Percentiles rank a stretch among this genome's conserved stretches.
phyloP scores from a whole-genome alignment of 2,329 filamentous ascomycete species.

The Ascochyta clinopodiicola region DNA sequence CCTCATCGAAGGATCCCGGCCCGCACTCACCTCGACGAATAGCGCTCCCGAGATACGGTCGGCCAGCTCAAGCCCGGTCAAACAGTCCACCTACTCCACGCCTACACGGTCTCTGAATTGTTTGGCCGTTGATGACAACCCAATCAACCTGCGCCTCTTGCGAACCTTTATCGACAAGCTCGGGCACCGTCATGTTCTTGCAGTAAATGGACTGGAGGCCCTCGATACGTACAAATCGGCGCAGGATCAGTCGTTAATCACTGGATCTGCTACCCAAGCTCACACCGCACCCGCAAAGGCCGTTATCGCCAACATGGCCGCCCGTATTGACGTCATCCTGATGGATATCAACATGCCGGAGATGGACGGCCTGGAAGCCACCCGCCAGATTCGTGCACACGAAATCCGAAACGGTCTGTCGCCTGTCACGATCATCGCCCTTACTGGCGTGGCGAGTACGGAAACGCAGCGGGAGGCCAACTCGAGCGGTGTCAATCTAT shows the following conservation, averaged over 20 bases:
- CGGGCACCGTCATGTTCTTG: conserved; percentile 41
- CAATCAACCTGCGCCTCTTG: conserved; percentile 49
- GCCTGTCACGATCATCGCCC: conserved; percentile 58
- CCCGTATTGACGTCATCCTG: conserved; percentile 39
- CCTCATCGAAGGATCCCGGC: conserved; percentile 27
- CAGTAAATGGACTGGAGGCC: conserved; percentile 47
- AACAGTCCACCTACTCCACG: conserved; percentile 25
- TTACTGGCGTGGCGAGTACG: conserved; percentile 60
- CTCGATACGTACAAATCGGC: conserved; percentile 39
- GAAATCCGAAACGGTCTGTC: conserved; percentile 53
- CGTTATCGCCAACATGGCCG: conserved; percentile 2
- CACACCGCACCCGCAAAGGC: conserved; percentile 9
- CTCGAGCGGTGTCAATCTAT: conserved; percentile 61
- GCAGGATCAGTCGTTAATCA: conserved; percentile 6
- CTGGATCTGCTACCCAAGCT: conserved; percentile 4
- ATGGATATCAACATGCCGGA: conserved; percentile 50
- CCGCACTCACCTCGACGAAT: conserved; percentile 34
- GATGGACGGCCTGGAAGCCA: conserved; percentile 51
- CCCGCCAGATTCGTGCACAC: conserved; percentile 51
- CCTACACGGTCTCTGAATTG: conserved; percentile 36
- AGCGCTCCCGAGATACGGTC: conserved; percentile 44
- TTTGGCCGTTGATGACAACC: conserved; percentile 50
- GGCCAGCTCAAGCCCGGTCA: conserved; percentile 21
- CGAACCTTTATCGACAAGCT: conserved; percentile 47
- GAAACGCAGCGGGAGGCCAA: conserved; percentile 59